Conservation (phyloP, 2,329 filamentous ascomycete species). For the Calonectria pauciramosa region DNA sequence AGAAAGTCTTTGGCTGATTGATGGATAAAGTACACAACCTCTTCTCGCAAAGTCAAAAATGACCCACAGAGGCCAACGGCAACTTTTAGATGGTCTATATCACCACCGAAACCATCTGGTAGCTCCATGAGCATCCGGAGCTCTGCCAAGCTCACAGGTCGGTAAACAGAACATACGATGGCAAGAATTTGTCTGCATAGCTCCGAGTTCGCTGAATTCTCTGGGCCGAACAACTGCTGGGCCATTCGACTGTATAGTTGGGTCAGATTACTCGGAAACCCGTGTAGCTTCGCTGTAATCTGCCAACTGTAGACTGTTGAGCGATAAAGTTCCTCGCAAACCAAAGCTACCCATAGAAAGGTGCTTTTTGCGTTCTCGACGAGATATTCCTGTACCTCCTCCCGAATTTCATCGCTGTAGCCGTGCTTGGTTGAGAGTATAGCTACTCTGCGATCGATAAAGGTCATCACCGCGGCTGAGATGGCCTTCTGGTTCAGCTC, state of each 20-base stretch:
- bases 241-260: conserved; percentile 59
- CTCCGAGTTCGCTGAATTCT: conserved; percentile 43
- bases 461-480: conserved; percentile 52
- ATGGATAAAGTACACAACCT: conserved; percentile 54
- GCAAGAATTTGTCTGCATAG: conserved; percentile 54
- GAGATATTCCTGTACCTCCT: conserved; percentile 35
- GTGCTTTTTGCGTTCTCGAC: conserved; percentile 43
- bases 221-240: conserved; percentile 45
- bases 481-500: conserved; percentile 54
- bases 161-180: conserved; percentile 46
- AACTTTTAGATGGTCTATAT: conserved; percentile 34
- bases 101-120: conserved; percentile 3
- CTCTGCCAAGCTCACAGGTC: conserved; percentile 54
- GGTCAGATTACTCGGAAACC: too few species aligned
- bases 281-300: too few species aligned
- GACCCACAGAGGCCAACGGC: conserved; percentile 54
- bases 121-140: conserved; percentile 40
- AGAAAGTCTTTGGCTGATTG: conserved; percentile 61
- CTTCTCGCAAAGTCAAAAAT: conserved; percentile 52
- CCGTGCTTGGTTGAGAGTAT: conserved; percentile 40
- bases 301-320: conserved; percentile 47
- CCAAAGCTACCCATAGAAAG: conserved; percentile 44
- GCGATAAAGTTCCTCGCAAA: conserved; percentile 38
- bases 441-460: conserved; percentile 54
- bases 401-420: conserved; percentile 24